A percentile compares a stretch with the other conserved stretches of the same genome.
These are phyloP conservation scores for Wickerhamomyces canadensis DNA, from an alignment of 805 yeast genomes.

Conservation along the genomic window DNA sequence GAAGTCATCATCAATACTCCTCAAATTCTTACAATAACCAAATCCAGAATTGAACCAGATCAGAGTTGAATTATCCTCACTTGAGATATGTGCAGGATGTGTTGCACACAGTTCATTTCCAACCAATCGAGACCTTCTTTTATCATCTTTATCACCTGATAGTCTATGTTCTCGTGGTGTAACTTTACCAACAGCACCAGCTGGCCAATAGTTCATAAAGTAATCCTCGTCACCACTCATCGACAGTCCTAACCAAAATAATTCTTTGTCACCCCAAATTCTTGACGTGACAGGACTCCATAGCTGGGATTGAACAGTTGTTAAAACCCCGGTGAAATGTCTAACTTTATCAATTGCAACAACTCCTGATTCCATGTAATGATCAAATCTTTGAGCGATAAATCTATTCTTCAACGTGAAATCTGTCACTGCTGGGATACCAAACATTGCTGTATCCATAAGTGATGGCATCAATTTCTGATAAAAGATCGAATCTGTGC, in stretches of 20 bases:
- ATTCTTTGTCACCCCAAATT: slow-evolving; percentile 54
- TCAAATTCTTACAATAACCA: slow-evolving; percentile 35
- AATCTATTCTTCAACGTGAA: slow-evolving; percentile 31
- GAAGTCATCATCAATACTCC: slow-evolving; percentile 29
- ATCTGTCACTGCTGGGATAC: slow-evolving; percentile 28
- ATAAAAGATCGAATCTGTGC: slow-evolving; percentile 27
- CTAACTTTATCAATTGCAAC: slow-evolving; percentile 25
- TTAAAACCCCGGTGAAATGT: slow-evolving; percentile 22
- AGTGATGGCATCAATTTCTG: slow-evolving; percentile 38
- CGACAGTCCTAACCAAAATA: slow-evolving; percentile 66
- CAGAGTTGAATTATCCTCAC: slow-evolving; percentile 40
- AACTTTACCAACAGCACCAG: slow-evolving; percentile 36
- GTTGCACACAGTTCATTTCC: slow-evolving; percentile 43
- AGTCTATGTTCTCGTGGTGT: no score
- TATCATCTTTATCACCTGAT: no score
- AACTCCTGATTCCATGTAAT: slow-evolving; percentile 34
- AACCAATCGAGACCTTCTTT: no score
- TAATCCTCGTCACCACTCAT: slow-evolving; percentile 33
- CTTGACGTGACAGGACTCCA: slow-evolving; percentile 16
- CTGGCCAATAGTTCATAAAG: slow-evolving; percentile 31
- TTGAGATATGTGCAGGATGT: slow-evolving; percentile 51
- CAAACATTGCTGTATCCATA: slow-evolving; percentile 28
- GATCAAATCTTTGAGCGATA: slow-evolving; percentile 24
- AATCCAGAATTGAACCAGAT: slow-evolving; percentile 62
- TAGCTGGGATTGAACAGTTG: slow-evolving; percentile 18